Base-by-base conservation (phyloP, 352 stramenopile genomes). In the Blastocystis sp. region DNA sequence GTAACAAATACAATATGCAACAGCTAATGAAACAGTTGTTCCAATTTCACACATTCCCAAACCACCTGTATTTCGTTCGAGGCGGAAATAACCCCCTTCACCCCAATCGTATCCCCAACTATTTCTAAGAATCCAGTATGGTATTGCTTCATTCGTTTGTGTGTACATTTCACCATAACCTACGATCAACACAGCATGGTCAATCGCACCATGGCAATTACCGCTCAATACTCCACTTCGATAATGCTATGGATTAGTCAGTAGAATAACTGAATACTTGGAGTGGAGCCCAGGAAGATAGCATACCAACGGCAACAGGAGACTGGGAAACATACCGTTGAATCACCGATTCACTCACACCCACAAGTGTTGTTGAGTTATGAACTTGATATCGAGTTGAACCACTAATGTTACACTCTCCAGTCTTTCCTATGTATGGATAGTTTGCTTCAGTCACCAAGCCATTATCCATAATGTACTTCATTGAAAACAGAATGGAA, bases 61-160 rank as follows among this genome's bases (percentile, higher is more conserved):
- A 58, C 32, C 14, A 12, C 39, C 35, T n/a, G 39, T 58, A 37
- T 80, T 32, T 9, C 54, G 24, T 24, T 80, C 49, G 27, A 80
- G 14, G 7, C 69, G 69, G 19, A 80, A 19, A n/a, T 59, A 80
- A 14, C 69, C 69, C 0, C 49, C 29, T 29, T 80, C 69, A 49
- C 69, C 69, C 69, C 69, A 80, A 37, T 80, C 69, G 7, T 16
- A 11, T 71, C 69, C 69, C 69, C 69, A 80, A 37, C 49, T 66
- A 58, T 80, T 80, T 11, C 16, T 75, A 7, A 80, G 49, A 21
- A 80, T 80, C 69, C 69, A 80, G 29, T 80, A 80, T 9, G 57
- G 16, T 7, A 80, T 58, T 5, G 11, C 29, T 39, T 80, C 54
- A 39, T 80, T 66, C 32, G 14, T 11, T 0, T 73, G 12, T 0